phyloP scores from a whole-genome alignment of 768 basidiomycete species.

The Amanita subjunquillea region DNA sequence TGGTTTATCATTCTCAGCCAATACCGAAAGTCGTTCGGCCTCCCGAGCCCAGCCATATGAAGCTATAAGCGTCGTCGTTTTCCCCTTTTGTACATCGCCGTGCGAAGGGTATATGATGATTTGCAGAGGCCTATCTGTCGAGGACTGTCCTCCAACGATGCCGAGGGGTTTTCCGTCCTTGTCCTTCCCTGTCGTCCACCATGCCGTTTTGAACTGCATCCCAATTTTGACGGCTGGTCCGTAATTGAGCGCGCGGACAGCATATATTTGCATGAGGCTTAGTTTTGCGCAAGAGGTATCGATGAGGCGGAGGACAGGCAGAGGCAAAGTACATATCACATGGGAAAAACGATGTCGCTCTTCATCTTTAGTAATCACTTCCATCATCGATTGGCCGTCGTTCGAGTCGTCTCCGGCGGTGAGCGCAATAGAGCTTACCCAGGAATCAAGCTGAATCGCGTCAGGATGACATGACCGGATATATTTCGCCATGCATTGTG shows the following conservation, averaged over 20 bases:
- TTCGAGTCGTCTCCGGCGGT: neutral
- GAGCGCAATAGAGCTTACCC: neutral
- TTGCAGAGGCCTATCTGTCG: neutral
- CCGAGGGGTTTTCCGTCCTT: neutral
- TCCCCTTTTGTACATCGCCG: neutral
- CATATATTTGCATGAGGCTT: constrained; percentile 2
- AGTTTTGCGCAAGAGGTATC: constrained; percentile 16
- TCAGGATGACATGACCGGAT: neutral
- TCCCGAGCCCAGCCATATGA: neutral
- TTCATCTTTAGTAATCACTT: neutral
- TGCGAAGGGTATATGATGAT: neutral
- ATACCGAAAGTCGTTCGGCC: neutral
- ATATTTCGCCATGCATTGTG: neutral
- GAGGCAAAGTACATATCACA: constrained; percentile 22
- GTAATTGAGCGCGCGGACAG: neutral
- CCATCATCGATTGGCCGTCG: neutral
- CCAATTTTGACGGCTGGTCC: neutral
- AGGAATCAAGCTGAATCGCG: neutral
- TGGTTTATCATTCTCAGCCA: neutral
- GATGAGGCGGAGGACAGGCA: constrained; percentile 18
- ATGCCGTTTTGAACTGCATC: neutral
- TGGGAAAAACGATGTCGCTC: constrained; percentile 7
- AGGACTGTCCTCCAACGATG: neutral
- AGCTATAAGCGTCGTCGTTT: neutral
- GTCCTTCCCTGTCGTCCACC: constrained; percentile 17